phyloP scores from a whole-genome alignment of 441 rosid genomes.

The Dalechampia spathulata region DNA sequence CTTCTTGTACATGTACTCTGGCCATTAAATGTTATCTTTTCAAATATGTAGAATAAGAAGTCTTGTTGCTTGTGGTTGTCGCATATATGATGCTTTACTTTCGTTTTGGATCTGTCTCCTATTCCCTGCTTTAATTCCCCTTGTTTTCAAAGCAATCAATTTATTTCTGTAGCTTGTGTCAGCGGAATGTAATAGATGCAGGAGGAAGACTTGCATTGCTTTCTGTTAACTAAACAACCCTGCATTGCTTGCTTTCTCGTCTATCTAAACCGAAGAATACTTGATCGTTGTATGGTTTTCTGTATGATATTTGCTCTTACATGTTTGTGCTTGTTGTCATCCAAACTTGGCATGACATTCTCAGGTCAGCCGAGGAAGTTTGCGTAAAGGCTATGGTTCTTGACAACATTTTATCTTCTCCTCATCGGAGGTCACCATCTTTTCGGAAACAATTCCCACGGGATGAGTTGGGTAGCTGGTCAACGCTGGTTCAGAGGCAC shows the following conservation, averaged over 20 bases:
- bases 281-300: not conserved
- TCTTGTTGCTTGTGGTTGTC: no score
- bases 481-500: conserved; percentile 62
- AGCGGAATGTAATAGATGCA: not conserved
- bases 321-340: not conserved
- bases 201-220: not conserved
- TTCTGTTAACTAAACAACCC: not conserved
- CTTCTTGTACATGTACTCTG: no score
- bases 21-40: no score
- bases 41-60: no score
- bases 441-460: conserved; percentile 50
- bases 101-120: no score
- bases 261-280: not conserved
- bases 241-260: not conserved
- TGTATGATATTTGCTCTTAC: not conserved
- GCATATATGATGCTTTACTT: no score
- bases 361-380: conserved; percentile 25
- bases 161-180: not conserved
- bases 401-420: conserved; percentile 64
- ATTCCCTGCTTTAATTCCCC: not conserved
- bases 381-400: conserved; percentile 46
- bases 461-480: conserved; percentile 80
- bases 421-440: conserved; percentile 62
- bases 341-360: not conserved
- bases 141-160: not conserved